phyloP scores from a whole-genome alignment of 2,329 filamentous ascomycete species.

The Aspergillus pseudoglaucus region DNA sequence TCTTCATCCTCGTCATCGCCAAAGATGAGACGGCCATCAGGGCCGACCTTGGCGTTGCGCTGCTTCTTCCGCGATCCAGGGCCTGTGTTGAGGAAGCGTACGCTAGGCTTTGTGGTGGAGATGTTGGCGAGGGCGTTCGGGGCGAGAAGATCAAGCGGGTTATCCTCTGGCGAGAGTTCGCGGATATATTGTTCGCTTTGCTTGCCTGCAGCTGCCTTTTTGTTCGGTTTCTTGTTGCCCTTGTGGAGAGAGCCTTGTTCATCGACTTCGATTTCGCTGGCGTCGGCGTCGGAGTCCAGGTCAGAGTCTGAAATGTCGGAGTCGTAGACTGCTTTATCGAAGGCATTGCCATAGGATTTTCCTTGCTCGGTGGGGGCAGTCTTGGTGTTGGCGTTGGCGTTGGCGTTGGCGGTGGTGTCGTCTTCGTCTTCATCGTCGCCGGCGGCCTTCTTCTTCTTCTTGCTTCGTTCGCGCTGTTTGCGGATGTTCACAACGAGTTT shows the following conservation, averaged over 20 bases:
- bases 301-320: conserved; percentile 50
- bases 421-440: conserved; percentile 53
- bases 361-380: neutral
- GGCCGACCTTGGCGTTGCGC: conserved; percentile 37
- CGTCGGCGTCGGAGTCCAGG: conserved; percentile 55
- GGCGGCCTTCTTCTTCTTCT: conserved; percentile 74
- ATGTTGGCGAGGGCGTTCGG: conserved; percentile 86
- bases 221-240: conserved; percentile 35
- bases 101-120: conserved; percentile 73
- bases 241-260: conserved; percentile 31
- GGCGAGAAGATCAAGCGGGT: conserved; percentile 89
- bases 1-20: conserved; percentile 31
- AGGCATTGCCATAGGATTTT: conserved; percentile 72
- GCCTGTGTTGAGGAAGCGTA: conserved; percentile 38
- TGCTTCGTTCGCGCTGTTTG: conserved; percentile 85
- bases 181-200: conserved; percentile 70
- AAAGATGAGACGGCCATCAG: conserved; percentile 41
- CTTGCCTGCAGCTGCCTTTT: conserved; percentile 33
- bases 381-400: conserved; percentile 4
- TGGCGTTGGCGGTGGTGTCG: conserved; percentile 37
- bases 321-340: conserved; percentile 92
- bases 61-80: conserved; percentile 34
- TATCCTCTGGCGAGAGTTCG: conserved; percentile 72
- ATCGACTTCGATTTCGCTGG: conserved; percentile 38
- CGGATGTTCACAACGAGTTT: conserved; percentile 92